Evolutionary conservation across 805 yeast genomes (phyloP).

Genomic region (Soucietia sequanensis): DNA sequence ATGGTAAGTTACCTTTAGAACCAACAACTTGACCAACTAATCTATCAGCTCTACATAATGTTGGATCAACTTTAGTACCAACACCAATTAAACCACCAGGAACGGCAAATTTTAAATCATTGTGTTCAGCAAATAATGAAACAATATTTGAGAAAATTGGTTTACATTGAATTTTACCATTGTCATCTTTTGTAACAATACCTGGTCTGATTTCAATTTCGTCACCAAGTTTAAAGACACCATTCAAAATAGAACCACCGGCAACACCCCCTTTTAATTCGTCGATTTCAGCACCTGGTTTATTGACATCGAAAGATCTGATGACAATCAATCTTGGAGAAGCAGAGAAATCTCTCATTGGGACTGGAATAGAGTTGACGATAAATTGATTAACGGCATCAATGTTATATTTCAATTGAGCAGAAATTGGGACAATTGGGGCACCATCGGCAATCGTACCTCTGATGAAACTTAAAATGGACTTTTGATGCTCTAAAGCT

Average conservation of each 20-base stretch:
- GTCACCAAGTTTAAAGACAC: conserved; percentile 96
- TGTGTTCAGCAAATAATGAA: conserved; percentile 95
- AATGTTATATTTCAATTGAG: conserved; percentile 96
- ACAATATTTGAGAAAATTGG: conserved; percentile 94
- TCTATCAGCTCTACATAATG: conserved; percentile 98
- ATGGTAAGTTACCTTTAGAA: conserved; percentile 93
- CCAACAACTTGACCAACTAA: conserved; percentile 99
- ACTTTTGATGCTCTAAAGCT: conserved; percentile 93
- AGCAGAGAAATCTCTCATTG: conserved; percentile 90
- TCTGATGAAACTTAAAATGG: conserved; percentile 86
- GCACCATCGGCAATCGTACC: conserved; percentile 99
- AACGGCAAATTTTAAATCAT: conserved; percentile 96
- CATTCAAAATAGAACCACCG: conserved; percentile 96
- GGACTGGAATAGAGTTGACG: conserved; percentile 93
- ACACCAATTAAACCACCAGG: conserved; percentile 99
- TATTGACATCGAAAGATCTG: conserved; percentile 97
- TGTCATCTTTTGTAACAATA: conserved; percentile 92
- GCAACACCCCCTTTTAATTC: conserved; percentile 99
- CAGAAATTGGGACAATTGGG: conserved; percentile 97
- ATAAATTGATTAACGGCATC: conserved; percentile 98
- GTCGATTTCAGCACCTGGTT: conserved; percentile 97
- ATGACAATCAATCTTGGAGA: conserved; percentile 95
- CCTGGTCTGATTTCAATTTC: conserved; percentile 99
- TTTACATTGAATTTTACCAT: conserved; percentile 85
- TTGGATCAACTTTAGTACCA: conserved; percentile 98